Conservation (phyloP, 2,329 filamentous ascomycete species). For the Blastomyces percursus region DNA sequence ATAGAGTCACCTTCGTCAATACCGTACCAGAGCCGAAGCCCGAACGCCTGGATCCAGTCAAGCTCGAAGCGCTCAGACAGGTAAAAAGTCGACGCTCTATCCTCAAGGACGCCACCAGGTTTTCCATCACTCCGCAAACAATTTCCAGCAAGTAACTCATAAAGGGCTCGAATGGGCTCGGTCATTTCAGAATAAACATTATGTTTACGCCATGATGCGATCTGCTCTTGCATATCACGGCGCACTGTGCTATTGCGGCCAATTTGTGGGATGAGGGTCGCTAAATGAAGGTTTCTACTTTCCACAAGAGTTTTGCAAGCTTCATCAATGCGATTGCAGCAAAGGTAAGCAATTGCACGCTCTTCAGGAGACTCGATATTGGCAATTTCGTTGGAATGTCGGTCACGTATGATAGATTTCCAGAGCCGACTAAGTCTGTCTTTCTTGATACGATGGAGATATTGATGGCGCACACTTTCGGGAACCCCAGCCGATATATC, state of each 20-base stretch:
- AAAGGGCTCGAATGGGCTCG: slow-evolving; percentile 72
- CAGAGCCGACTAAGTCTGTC: slow-evolving; percentile 37
- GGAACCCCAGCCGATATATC: slow-evolving; percentile 36
- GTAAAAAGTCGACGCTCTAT: slow-evolving; percentile 66
- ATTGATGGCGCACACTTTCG: slow-evolving; percentile 28
- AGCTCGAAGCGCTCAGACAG: slow-evolving; percentile 76
- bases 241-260: slow-evolving; percentile 59
- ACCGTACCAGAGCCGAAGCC: slow-evolving; percentile 81
- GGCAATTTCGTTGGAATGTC: slow-evolving; percentile 57
- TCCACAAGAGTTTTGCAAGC: slow-evolving; percentile 71
- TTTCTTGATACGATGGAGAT: slow-evolving; percentile 37
- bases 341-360: slow-evolving; percentile 69
- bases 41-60: slow-evolving; percentile 90
- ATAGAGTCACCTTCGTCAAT: slow-evolving; percentile 58
- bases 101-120: slow-evolving; percentile 59
- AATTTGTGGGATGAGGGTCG: slow-evolving; percentile 71
- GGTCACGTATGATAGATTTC: slow-evolving; percentile 42
- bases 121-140: slow-evolving; percentile 73
- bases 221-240: slow-evolving; percentile 65
- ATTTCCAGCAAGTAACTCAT: slow-evolving; percentile 80
- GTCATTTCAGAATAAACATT: slow-evolving; percentile 81
- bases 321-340: slow-evolving; percentile 65
- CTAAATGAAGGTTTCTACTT: slow-evolving; percentile 70
- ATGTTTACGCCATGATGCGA: slow-evolving; percentile 72
- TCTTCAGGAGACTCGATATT: slow-evolving; percentile 60